Evolutionary conservation across 352 stramenopile genomes (phyloP).

Genomic region (Phytophthora rubi): DNA sequence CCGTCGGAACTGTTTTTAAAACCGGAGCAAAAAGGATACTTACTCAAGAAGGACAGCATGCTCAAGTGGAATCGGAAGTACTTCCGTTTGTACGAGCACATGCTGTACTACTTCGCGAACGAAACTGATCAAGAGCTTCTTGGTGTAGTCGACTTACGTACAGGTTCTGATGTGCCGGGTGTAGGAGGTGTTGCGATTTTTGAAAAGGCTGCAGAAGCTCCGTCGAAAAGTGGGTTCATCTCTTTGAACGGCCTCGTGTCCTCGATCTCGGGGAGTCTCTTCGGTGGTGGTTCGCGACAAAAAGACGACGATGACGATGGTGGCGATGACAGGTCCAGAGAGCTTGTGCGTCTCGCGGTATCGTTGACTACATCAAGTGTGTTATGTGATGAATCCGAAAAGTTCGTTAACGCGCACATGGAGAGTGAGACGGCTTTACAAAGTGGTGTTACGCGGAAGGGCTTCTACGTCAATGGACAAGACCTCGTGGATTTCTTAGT

Average conservation of each 20-base stretch:
- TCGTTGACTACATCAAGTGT: constrained; percentile 73
- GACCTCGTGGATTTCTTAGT: constrained; percentile 82
- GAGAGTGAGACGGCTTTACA: constrained; percentile 39
- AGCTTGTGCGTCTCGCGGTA: constrained; percentile 71
- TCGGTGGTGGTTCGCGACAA: constrained; percentile 64
- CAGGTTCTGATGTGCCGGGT: constrained; percentile 70
- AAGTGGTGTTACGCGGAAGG: constrained; percentile 50
- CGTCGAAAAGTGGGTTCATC: constrained; percentile 68
- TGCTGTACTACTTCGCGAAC: constrained; percentile 91
- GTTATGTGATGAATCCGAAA: constrained; percentile 68
- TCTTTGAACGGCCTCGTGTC: constrained; percentile 84
- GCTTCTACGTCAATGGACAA: constrained; percentile 82
- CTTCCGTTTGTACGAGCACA: constrained; percentile 87
- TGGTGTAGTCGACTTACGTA: constrained; percentile 82
- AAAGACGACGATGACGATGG: constrained; percentile 60
- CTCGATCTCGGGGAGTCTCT: constrained; percentile 81
- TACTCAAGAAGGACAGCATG: constrained; percentile 90
- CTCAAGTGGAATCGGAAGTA: constrained; percentile 92
- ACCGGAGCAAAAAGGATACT: constrained; percentile 78
- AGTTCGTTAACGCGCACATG: constrained; percentile 55
- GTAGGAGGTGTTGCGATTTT: constrained; percentile 85
- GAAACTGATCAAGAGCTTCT: constrained; percentile 85
- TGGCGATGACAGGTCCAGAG: constrained; percentile 56
- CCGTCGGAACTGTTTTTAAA: constrained; percentile 82
- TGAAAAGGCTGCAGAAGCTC: constrained; percentile 69